Conservation (phyloP, 495 filamentous ascomycete genomes). For the Penicillium coprophilum region DNA sequence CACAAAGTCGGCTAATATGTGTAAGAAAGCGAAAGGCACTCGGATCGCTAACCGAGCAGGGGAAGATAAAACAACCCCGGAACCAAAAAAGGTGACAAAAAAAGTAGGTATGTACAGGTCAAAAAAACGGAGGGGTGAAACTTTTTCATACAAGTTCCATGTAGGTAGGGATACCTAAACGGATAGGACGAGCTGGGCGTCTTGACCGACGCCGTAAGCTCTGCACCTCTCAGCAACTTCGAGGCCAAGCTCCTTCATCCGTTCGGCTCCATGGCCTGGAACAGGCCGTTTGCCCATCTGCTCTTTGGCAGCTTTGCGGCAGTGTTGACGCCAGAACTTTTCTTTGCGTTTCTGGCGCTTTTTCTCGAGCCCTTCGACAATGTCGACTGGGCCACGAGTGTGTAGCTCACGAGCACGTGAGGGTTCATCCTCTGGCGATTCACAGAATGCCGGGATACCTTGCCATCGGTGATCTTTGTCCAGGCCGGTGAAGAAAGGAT, state of each 20-base stretch:
- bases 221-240: conserved; percentile 75
- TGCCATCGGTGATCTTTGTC: conserved; percentile 40
- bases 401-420: conserved; percentile 52
- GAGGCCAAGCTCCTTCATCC: conserved; percentile 91
- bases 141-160: conserved; percentile 21
- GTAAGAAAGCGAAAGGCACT: conserved; percentile 27
- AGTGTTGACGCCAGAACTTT: conserved; percentile 84
- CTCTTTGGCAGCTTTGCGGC: conserved; percentile 63
- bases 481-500: conserved; percentile 58
- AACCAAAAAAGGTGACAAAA: conserved; percentile 17
- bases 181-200: conserved; percentile 78
- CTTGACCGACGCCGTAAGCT: conserved; percentile 58
- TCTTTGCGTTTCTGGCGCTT: conserved; percentile 89
- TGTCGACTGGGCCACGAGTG: conserved; percentile 86
- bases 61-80: conserved; percentile 5
- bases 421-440: conserved; percentile 38
- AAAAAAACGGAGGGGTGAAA: conserved; percentile 17
- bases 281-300: conserved; percentile 56
- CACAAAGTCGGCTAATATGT: conserved; percentile 28
- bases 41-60: conserved; percentile 20
- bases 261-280: conserved; percentile 84
- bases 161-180: conserved; percentile 47
- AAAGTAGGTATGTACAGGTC: conserved; percentile 42
- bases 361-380: conserved; percentile 92
- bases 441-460: conserved; percentile 30